phyloP scores from a whole-genome alignment of 495 filamentous ascomycete genomes.

The Penicillium turbatum region DNA sequence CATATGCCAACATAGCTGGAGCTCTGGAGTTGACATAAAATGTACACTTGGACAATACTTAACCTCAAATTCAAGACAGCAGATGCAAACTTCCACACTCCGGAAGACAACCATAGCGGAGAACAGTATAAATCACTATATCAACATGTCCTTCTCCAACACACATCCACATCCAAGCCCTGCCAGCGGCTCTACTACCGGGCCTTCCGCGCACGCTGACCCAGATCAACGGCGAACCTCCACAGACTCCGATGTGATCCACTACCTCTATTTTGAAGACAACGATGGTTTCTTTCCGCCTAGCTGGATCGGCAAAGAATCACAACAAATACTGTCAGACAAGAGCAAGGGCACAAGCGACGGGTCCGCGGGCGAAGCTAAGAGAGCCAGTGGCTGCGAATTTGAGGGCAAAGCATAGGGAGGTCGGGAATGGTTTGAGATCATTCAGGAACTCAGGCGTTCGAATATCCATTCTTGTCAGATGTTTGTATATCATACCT shows the following conservation, averaged over 20 bases:
- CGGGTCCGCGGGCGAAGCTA: not conserved
- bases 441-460: not conserved
- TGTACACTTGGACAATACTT: no score
- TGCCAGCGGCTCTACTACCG: not conserved
- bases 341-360: conserved; percentile 12
- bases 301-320: conserved; percentile 27
- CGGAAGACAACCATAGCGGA: not conserved
- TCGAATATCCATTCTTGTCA: not conserved
- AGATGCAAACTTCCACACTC: not conserved
- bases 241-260: conserved; percentile 19
- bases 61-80: not conserved
- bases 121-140: not conserved
- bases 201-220: not conserved
- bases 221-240: conserved; percentile 4
- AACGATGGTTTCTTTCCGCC: conserved; percentile 44
- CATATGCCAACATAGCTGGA: no score
- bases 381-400: not conserved
- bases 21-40: no score
- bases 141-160: not conserved
- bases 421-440: not conserved
- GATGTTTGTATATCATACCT: no score
- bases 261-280: conserved; percentile 41
- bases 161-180: not conserved
- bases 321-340: conserved; percentile 11
- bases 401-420: not conserved